Conservation (phyloP, 345 rosid species). For the Trapa bicornis region DNA sequence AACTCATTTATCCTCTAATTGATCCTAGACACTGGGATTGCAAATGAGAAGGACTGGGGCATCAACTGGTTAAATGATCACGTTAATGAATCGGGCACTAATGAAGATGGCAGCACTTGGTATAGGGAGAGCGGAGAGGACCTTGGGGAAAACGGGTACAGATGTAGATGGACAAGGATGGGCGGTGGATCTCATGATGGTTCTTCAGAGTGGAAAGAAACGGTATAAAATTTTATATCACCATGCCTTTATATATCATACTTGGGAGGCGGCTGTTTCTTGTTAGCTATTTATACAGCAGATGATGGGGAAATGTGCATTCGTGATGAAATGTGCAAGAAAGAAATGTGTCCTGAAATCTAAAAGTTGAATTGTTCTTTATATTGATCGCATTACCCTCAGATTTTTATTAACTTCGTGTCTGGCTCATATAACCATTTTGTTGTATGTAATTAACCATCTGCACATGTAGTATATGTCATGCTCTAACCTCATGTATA, state of each 20-base stretch:
- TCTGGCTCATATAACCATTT: background rate
- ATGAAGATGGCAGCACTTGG: constrained; percentile 94
- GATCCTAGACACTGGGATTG: constrained; percentile 86
- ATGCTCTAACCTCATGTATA: background rate
- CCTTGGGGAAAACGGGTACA: constrained; percentile 68
- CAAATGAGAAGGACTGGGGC: constrained; percentile 98
- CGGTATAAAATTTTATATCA: constrained; percentile 31
- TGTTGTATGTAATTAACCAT: background rate
- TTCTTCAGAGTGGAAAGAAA: constrained; percentile 92
- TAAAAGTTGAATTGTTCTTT: background rate
- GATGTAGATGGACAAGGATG: constrained; percentile 97
- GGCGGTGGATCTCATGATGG: constrained; percentile 74
- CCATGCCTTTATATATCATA: constrained; percentile 1
- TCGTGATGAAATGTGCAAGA: background rate
- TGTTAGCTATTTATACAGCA: background rate
- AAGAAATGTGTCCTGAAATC: background rate
- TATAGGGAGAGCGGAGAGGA: constrained; percentile 85
- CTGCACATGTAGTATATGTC: background rate
- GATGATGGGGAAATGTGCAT: background rate
- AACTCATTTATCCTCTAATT: background rate
- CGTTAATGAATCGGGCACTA: constrained; percentile 72
- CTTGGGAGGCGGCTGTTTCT: background rate
- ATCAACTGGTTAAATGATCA: constrained; percentile 67
- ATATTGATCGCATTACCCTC: background rate
- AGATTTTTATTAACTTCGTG: background rate